Evolutionary conservation across 495 filamentous ascomycete species (phyloP).

Genomic region (Aspergillus wentii): DNA sequence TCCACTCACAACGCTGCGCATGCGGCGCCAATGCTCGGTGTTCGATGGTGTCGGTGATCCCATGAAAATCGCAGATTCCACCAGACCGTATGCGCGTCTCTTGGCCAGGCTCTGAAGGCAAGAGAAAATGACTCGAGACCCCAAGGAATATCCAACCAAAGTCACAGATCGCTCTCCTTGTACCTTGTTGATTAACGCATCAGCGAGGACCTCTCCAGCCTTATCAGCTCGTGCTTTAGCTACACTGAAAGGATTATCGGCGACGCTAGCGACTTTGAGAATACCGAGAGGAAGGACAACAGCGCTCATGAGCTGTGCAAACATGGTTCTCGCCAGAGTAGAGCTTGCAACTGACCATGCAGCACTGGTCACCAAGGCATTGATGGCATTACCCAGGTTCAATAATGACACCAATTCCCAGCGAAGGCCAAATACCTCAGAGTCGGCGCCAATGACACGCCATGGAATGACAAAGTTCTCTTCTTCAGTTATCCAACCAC

Average conservation of each 20-base stretch:
- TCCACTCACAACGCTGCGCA: slow-evolving; percentile 68
- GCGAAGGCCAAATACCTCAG: slow-evolving; percentile 77
- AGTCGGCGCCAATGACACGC: slow-evolving; percentile 62
- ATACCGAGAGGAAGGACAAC: slow-evolving; percentile 74
- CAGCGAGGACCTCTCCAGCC: slow-evolving; percentile 77
- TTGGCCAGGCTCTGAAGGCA: slow-evolving; percentile 74
- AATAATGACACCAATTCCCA: slow-evolving; percentile 78
- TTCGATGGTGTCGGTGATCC: slow-evolving; percentile 74
- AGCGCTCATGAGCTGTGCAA: slow-evolving; percentile 62
- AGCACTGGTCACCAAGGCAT: slow-evolving; percentile 66
- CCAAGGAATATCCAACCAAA: slow-evolving; percentile 85
- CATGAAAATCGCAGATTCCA: slow-evolving; percentile 82
- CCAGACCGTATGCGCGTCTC: slow-evolving; percentile 73
- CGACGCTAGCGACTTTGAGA: slow-evolving; percentile 70
- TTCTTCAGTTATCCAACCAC: slow-evolving; percentile 72
- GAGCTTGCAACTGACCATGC: slow-evolving; percentile 78
- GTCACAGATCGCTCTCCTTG: slow-evolving; percentile 88
- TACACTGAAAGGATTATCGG: slow-evolving; percentile 88
- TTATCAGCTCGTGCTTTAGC: slow-evolving; percentile 82
- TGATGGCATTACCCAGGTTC: slow-evolving; percentile 71
- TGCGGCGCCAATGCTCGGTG: slow-evolving; percentile 57
- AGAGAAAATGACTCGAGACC: slow-evolving; percentile 79
- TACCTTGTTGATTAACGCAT: slow-evolving; percentile 79
- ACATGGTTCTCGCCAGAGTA: slow-evolving; percentile 72
- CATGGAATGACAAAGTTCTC: slow-evolving; percentile 71